Conservation (phyloP, 139 green algal species). For the Pleodorina starrii region DNA sequence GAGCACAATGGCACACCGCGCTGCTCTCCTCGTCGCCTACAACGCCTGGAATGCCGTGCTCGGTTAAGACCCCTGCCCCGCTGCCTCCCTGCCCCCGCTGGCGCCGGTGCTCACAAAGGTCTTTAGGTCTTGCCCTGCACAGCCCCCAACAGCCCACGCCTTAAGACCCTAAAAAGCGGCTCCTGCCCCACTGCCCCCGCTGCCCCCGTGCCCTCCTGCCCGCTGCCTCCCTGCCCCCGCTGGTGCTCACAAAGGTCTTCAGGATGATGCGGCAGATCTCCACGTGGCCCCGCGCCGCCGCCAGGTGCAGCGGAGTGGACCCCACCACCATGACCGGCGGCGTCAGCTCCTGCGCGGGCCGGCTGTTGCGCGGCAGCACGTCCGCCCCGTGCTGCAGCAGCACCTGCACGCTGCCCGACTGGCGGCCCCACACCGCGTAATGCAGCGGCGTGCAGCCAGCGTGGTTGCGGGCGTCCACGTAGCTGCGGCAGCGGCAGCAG, state of each 20-base stretch:
- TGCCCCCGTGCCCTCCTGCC: too few species aligned
- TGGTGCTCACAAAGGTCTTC: conserved; percentile 48
- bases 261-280: conserved; percentile 59
- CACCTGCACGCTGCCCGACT: conserved; percentile 44
- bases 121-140: too few species aligned
- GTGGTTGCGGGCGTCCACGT: conserved; percentile 61
- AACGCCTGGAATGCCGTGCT: too few species aligned
- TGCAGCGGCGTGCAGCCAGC: conserved; percentile 61
- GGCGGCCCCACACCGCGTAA: conserved; percentile 61
- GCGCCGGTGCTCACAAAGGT: too few species aligned
- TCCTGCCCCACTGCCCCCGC: background rate
- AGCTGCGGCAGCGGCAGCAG: conserved; percentile 34
- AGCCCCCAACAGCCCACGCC: too few species aligned
- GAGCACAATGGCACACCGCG: too few species aligned
- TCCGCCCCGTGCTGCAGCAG: conserved; percentile 64
- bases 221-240: background rate
- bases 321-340: conserved; percentile 33
- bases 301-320: conserved; percentile 66
- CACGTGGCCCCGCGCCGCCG: conserved; percentile 50
- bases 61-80: too few species aligned
- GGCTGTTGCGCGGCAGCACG: conserved; percentile 45
- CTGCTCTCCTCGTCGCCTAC: too few species aligned
- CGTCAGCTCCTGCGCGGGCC: conserved; percentile 19
- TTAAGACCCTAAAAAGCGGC: too few species aligned
- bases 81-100: too few species aligned